Base-by-base conservation (phyloP, 495 filamentous ascomycete species). In the Xylaria sp. region DNA sequence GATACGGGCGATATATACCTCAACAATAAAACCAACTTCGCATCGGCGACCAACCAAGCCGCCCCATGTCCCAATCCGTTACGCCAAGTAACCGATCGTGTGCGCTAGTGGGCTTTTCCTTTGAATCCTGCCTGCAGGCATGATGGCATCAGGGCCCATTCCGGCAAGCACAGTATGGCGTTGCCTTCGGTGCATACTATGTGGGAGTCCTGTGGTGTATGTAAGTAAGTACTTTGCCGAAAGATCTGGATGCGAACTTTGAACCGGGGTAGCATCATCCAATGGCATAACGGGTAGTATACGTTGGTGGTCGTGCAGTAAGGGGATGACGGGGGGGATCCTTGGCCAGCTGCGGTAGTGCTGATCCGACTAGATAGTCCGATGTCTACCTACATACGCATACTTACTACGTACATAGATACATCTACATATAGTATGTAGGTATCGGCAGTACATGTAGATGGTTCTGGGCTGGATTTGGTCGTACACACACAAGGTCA, bases 121-220 rank as follows among this genome's bases (percentile, higher is more conserved):
- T n/a, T n/a, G 55, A 35, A 35, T 59, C 31, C 55, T 57, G 55
- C 50, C 50, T 55, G 50, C 50, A 35, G 55, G 26, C 7, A 26
- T 37, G 58, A 61, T 41, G 58, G 55, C 35, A 61, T 61, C 35
- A n/a, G 58, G 57, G 8, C 12, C 58, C 58, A 26, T 58, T 37
- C 37, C 17, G 31, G 29, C 31, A 58, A 15, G 11, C 58, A 61
- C 37, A 12, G 33, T 41, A 41, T 19, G 58, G 33, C 7, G 1
- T 59, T 61, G 4, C 55, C 19, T n/a, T 19, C 35, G 21, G 58
- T 26, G 15, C 37, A 58, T 58, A 15, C 26, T 14, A 55, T 55
- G 14, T 55, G 24, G 21, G 21, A 55, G n/a, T n/a, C n/a, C n/a
- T n/a, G n/a, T n/a, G n/a, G n/a, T n/a, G n/a, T n/a, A n/a, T n/a